Conservation (phyloP, 1,139 yeast genomes). For the Taphrina flavorubra region DNA sequence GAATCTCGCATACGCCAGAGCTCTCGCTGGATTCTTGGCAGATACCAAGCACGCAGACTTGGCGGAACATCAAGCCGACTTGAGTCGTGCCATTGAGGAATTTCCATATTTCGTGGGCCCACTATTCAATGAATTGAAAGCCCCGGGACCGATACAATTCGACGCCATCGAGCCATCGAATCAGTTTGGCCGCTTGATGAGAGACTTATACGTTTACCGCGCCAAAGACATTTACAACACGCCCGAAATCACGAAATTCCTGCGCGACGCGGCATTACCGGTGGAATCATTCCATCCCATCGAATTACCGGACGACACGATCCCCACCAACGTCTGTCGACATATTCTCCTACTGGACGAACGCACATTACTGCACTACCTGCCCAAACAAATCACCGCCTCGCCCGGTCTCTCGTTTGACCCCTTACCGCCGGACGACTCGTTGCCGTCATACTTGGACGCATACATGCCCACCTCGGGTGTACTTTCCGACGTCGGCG, state of each 20-base stretch:
- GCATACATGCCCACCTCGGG: slow-evolving; percentile 26
- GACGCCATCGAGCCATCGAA: slow-evolving; percentile 44
- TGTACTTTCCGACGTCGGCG: background rate
- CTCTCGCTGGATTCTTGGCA: slow-evolving; percentile 56
- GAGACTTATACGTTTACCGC: slow-evolving; percentile 48
- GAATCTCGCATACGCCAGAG: slow-evolving; percentile 70
- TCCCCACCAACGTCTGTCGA: slow-evolving; percentile 47
- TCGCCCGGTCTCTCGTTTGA: slow-evolving; percentile 39
- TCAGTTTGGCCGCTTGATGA: slow-evolving; percentile 46
- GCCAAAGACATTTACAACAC: slow-evolving; percentile 48
- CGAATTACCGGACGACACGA: slow-evolving; percentile 42
- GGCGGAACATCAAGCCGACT: slow-evolving; percentile 57
- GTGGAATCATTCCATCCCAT: slow-evolving; percentile 42
- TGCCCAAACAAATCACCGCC: slow-evolving; percentile 34
- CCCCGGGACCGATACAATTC: slow-evolving; percentile 43
- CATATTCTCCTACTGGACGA: slow-evolving; percentile 48
- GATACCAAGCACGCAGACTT: slow-evolving; percentile 51
- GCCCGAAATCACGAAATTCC: slow-evolving; percentile 45
- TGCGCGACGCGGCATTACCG: slow-evolving; percentile 43
- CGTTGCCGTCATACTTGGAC: slow-evolving; percentile 24
- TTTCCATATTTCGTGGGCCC: slow-evolving; percentile 67
- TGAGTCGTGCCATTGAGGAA: slow-evolving; percentile 60
- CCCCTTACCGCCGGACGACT: slow-evolving; percentile 43
- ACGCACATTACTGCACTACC: slow-evolving; percentile 32
- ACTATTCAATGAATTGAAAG: slow-evolving; percentile 57